phyloP scores from a whole-genome alignment of 345 rosid genomes.

The Eutrema yunnanense region DNA sequence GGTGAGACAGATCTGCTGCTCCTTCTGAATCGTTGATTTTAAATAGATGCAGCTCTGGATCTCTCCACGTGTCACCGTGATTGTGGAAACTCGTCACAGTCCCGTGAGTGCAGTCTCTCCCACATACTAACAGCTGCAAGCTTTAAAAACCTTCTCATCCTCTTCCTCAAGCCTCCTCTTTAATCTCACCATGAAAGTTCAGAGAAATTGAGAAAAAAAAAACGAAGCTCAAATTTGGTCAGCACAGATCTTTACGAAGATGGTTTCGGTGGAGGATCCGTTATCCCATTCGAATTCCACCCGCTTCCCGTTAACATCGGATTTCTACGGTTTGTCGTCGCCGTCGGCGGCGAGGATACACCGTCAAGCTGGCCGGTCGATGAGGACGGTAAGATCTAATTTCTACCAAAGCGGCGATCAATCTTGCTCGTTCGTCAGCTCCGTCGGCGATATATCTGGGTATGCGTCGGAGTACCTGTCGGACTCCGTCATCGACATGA shows the following conservation, averaged over 20 bases:
- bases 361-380: conserved; percentile 75
- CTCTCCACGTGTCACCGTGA: conserved; percentile 11
- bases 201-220: not conserved
- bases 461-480: conserved; percentile 66
- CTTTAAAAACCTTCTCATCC: conserved; percentile 12
- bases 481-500: conserved; percentile 84
- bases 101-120: conserved; percentile 22
- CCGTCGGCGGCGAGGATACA: conserved; percentile 38
- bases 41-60: not conserved
- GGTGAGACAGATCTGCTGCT: conserved; percentile 14
- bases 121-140: conserved; percentile 27
- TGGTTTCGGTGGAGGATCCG: conserved; percentile 79
- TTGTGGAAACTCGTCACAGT: not conserved
- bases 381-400: conserved; percentile 81
- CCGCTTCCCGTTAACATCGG: conserved; percentile 54
- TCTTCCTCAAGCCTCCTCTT: not conserved
- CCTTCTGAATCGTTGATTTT: conserved; percentile 20
- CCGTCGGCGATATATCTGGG: conserved; percentile 37
- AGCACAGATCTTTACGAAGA: not conserved
- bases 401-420: conserved; percentile 43
- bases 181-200: conserved; percentile 24
- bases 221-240: not conserved
- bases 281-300: conserved; percentile 44
- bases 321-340: conserved; percentile 30
- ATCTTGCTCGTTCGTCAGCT: conserved; percentile 40